phyloP scores from a whole-genome alignment of 768 basidiomycete species.

The Boletus pseudo-olivaceus region DNA sequence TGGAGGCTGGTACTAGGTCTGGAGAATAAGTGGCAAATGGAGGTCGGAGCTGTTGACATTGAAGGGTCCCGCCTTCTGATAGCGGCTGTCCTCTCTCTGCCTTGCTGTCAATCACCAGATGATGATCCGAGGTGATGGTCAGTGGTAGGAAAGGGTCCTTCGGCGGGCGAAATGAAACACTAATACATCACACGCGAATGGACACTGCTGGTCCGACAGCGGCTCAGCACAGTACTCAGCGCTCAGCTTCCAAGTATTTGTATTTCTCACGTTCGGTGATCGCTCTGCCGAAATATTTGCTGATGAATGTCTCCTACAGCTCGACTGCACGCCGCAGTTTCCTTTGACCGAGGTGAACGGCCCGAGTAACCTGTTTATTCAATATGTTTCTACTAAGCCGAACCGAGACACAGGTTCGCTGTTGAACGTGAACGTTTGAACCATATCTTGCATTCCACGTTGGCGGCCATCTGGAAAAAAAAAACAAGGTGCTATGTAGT shows the following conservation, averaged over 20 bases:
- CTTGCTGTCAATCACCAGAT: neutral
- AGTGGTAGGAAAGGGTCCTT: neutral
- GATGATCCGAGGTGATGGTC: neutral
- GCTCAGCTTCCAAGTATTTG: neutral
- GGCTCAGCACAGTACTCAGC: neutral
- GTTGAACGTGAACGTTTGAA: too few relatives aligned
- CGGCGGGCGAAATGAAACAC: neutral
- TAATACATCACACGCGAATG: neutral
- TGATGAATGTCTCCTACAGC: neutral
- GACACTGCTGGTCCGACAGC: too few relatives aligned
- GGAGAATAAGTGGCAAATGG: neutral
- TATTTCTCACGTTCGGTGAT: neutral
- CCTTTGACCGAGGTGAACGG: neutral
- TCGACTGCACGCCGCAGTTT: neutral
- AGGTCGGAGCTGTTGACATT: neutral
- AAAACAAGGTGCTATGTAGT: too few relatives aligned
- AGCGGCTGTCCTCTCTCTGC: too few relatives aligned
- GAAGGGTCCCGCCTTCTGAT: neutral
- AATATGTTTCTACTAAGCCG: neutral
- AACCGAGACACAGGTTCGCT: neutral
- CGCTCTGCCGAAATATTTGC: neutral
- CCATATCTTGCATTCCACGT: neutral
- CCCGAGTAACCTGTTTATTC: neutral
- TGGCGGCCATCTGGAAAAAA: neutral
- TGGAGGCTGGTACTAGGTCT: too few relatives aligned